Percentiles rank a stretch among this genome's conserved stretches.
Conservation (phyloP, 768 basidiomycete species). For the Lactarius tabidus region DNA sequence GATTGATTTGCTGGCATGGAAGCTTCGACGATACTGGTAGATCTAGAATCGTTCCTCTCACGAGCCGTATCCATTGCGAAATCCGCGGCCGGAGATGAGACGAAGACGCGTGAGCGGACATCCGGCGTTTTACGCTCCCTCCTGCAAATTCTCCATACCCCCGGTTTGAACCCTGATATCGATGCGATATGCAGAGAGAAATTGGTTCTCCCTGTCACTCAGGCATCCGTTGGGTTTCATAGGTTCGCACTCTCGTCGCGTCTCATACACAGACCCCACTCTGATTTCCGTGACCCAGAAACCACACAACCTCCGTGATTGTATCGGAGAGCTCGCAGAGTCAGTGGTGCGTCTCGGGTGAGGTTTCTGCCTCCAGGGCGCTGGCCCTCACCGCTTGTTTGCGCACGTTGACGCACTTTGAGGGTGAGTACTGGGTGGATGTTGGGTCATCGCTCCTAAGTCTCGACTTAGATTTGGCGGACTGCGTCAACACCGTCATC, state of each 20-base stretch:
- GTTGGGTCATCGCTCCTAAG: neutral
- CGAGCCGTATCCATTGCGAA: conserved; percentile 19
- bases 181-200: conserved; percentile 63
- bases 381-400: conserved; percentile 64
- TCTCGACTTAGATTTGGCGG: conserved; percentile 52
- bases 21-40: conserved; percentile 34
- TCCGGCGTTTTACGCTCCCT: conserved; percentile 55
- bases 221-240: conserved; percentile 42
- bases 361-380: conserved; percentile 65
- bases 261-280: neutral
- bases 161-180: conserved; percentile 63
- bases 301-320: conserved; percentile 42
- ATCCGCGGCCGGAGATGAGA: conserved; percentile 9
- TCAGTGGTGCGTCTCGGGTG: conserved; percentile 70
- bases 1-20: neutral
- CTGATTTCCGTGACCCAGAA: conserved; percentile 31
- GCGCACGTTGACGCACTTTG: conserved; percentile 64
- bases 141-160: conserved; percentile 62
- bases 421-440: conserved; percentile 41
- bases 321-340: conserved; percentile 36
- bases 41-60: conserved; percentile 30
- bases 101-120: conserved; percentile 37
- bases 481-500: conserved; percentile 67
- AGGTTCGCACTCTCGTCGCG: conserved; percentile 38
- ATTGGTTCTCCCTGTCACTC: conserved; percentile 45